Evolutionary conservation across 805 yeast species (phyloP).

Genomic region (Suhomyces pyralidae): DNA sequence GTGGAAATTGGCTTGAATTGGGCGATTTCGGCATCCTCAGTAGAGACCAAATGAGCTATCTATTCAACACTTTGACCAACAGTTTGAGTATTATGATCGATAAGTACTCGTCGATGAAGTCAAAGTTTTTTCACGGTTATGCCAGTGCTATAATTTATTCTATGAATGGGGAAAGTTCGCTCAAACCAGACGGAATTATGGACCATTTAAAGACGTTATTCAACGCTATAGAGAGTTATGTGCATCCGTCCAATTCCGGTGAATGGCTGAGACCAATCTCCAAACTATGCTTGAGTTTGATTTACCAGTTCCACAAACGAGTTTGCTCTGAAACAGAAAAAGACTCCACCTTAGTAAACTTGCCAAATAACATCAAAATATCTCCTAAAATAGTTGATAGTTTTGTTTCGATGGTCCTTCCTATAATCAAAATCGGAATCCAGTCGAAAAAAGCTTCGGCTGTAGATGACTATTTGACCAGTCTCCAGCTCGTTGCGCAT

Average conservation of each 20-base stretch:
- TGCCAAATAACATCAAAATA: constrained; percentile 33
- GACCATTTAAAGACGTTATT: constrained; percentile 52
- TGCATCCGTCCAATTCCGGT: constrained; percentile 92
- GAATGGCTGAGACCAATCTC: constrained; percentile 78
- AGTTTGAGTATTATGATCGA: constrained; percentile 46
- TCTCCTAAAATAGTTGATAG: constrained; percentile 28
- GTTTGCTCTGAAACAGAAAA: constrained; percentile 45
- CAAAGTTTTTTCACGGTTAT: constrained; percentile 42
- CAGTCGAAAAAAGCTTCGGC: constrained; percentile 65
- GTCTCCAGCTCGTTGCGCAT: constrained; percentile 62
- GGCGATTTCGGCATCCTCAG: constrained; percentile 64
- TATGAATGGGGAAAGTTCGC: constrained; percentile 47
- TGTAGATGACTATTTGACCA: constrained; percentile 54
- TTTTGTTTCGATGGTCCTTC: constrained; percentile 54
- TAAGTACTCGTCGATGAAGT: constrained; percentile 43
- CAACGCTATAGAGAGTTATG: constrained; percentile 74
- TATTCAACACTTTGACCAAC: constrained; percentile 54
- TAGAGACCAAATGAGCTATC: constrained; percentile 54
- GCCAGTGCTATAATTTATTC: constrained; percentile 56
- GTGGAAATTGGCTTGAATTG: constrained; percentile 19
- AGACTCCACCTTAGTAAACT: constrained; percentile 20
- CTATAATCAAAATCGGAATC: constrained; percentile 63
- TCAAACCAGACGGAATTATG: constrained; percentile 45
- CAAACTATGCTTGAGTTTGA: constrained; percentile 57
- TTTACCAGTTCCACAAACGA: constrained; percentile 60